Percentiles rank a stretch among this genome's conserved stretches.
Evolutionary conservation across 345 rosid genomes (phyloP).

Genomic region (Noccaea caerulescens): DNA sequence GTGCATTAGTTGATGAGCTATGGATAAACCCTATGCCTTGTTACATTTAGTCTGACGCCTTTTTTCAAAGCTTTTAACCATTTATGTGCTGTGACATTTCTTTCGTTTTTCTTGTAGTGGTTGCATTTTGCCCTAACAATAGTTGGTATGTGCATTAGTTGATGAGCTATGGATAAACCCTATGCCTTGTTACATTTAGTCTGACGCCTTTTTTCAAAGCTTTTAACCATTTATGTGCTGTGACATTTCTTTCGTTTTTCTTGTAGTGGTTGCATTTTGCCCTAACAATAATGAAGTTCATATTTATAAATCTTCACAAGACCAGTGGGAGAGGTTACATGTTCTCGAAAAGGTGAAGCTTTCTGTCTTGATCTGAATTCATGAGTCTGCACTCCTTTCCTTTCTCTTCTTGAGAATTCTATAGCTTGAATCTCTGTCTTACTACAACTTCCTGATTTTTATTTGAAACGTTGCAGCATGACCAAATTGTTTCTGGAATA

Average conservation of each 20-base stretch:
- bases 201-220: neutral
- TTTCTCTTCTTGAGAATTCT: slow-evolving; percentile 6
- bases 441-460: neutral
- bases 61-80: neutral
- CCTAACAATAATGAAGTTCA: slow-evolving; percentile 95
- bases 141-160: slow-evolving; percentile 30
- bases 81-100: slow-evolving; percentile 5
- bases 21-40: neutral
- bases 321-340: slow-evolving; percentile 88
- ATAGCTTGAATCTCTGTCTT: slow-evolving; percentile 3
- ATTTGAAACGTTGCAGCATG: slow-evolving; percentile 67
- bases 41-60: neutral
- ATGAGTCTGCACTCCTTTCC: neutral
- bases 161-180: neutral
- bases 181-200: neutral
- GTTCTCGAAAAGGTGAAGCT: slow-evolving; percentile 73
- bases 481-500: slow-evolving; percentile 94
- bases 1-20: neutral
- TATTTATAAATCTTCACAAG: slow-evolving; percentile 71
- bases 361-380: slow-evolving; percentile 5
- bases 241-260: slow-evolving; percentile 10
- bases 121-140: slow-evolving; percentile 90
- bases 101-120: slow-evolving; percentile 58
- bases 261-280: slow-evolving; percentile 89
- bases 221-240: slow-evolving; percentile 1